Conservation (phyloP, 2,329 filamentous ascomycete species). For the Juglanconis sp. region DNA sequence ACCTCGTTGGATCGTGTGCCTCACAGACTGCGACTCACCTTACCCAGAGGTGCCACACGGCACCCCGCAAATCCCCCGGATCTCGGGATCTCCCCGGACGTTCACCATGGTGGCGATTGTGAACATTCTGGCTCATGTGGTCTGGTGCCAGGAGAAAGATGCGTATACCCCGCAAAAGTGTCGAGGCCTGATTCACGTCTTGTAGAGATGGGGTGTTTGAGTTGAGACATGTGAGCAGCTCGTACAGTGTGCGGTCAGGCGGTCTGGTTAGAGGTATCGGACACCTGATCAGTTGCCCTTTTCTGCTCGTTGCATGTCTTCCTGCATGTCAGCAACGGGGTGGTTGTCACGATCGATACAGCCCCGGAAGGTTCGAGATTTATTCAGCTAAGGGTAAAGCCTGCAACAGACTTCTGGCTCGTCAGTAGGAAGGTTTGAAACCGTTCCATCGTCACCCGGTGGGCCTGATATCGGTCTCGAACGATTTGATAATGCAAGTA, state of each 20-base stretch:
- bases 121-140: not conserved
- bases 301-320: no score
- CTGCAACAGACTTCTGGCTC: no score
- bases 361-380: no score
- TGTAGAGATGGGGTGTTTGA: no score
- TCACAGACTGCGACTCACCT: not conserved
- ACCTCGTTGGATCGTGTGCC: not conserved
- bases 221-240: not conserved
- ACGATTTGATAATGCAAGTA: not conserved
- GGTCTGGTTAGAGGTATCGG: not conserved
- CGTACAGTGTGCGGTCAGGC: not conserved
- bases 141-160: not conserved
- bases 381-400: no score
- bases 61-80: constrained; percentile 6
- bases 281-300: not conserved
- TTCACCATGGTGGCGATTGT: not conserved
- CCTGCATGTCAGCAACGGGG: no score
- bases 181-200: no score
- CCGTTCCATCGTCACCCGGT: no score
- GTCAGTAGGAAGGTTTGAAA: not conserved
- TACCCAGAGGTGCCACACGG: not conserved
- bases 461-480: not conserved
- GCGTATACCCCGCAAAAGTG: no score
- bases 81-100: not conserved
- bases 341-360: no score